phyloP scores from a whole-genome alignment of 2,329 filamentous ascomycete genomes.

The Botryotinia globosa region DNA sequence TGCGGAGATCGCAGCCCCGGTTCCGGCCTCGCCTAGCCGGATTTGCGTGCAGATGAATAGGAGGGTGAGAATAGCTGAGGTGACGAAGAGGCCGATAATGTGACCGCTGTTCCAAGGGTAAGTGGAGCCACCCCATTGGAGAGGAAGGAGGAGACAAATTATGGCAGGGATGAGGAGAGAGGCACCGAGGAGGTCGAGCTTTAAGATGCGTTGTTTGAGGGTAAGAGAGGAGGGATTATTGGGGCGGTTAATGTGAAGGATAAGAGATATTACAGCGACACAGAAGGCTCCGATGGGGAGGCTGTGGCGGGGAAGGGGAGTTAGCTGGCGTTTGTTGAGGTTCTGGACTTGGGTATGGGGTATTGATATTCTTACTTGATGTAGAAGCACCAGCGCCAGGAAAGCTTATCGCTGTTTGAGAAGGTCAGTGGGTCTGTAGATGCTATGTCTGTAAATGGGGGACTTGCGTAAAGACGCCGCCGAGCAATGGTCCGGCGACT shows the following conservation, averaged over 20 bases:
- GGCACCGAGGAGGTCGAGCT: conserved; percentile 41
- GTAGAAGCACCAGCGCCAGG: conserved; percentile 37
- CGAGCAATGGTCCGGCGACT: conserved; percentile 37
- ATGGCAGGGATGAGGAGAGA: conserved; percentile 40
- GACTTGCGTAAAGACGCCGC: conserved; percentile 33
- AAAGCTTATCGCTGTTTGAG: conserved; percentile 27
- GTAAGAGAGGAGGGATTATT: conserved; percentile 30
- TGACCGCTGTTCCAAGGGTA: conserved; percentile 39
- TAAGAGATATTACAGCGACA: conserved; percentile 40
- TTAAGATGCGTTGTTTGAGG: conserved; percentile 28
- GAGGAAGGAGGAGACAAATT: conserved; percentile 41
- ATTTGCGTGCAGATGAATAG: conserved; percentile 38
- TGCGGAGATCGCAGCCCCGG: conserved; percentile 41
- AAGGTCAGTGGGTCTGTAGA: conserved; percentile 15
- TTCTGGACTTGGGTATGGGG: neutral
- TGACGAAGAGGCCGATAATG: conserved; percentile 40
- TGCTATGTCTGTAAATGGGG: neutral
- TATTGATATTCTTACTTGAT: conserved; percentile 25
- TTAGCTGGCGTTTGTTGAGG: neutral
- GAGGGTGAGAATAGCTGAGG: conserved; percentile 34
- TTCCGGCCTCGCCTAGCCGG: conserved; percentile 34
- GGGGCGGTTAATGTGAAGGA: conserved; percentile 44
- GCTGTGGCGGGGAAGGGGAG: conserved; percentile 14
- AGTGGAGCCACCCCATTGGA: conserved; percentile 43
- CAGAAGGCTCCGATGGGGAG: conserved; percentile 40